Evolutionary conservation across 1,139 yeast species (phyloP).

Genomic region (Candida sanyaensis): DNA sequence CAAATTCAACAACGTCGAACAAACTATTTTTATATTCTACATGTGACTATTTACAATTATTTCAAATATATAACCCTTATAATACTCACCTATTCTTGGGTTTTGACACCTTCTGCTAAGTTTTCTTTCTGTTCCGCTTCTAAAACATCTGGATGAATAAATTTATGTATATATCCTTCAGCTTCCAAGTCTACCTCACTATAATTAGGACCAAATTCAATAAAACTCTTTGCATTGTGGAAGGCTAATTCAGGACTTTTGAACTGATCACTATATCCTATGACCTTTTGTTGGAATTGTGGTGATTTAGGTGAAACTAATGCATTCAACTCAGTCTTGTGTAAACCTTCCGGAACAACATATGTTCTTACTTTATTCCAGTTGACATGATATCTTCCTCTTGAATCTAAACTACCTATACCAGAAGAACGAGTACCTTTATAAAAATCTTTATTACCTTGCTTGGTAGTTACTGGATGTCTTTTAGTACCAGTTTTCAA

Average conservation of each 20-base stretch:
- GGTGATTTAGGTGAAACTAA: slow-evolving; percentile 73
- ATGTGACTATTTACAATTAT: background rate
- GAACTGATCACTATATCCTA: slow-evolving; percentile 72
- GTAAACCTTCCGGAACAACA: slow-evolving; percentile 68
- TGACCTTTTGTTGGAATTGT: slow-evolving; percentile 63
- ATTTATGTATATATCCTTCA: slow-evolving; percentile 47
- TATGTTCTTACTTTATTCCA: slow-evolving; percentile 90
- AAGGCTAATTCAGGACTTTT: slow-evolving; percentile 75
- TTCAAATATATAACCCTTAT: background rate
- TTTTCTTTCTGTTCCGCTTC: slow-evolving; percentile 8
- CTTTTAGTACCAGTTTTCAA: slow-evolving; percentile 82
- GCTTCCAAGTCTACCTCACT: slow-evolving; percentile 40
- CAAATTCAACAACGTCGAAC: background rate
- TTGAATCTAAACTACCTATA: slow-evolving; percentile 75
- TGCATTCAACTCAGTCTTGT: slow-evolving; percentile 58
- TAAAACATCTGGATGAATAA: slow-evolving; percentile 26
- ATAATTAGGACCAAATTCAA: slow-evolving; percentile 66
- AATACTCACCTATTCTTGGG: background rate
- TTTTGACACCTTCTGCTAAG: slow-evolving; percentile 3
- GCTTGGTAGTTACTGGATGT: slow-evolving; percentile 83
- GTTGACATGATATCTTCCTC: slow-evolving; percentile 75
- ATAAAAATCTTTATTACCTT: slow-evolving; percentile 91
- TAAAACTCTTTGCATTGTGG: slow-evolving; percentile 70
- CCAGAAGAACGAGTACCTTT: slow-evolving; percentile 97
- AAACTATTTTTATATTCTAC: background rate